Evolutionary conservation across 805 yeast genomes (phyloP), one percentile per base, ranked within the genome.

Genomic region (Blastobotrys americana): DNA sequence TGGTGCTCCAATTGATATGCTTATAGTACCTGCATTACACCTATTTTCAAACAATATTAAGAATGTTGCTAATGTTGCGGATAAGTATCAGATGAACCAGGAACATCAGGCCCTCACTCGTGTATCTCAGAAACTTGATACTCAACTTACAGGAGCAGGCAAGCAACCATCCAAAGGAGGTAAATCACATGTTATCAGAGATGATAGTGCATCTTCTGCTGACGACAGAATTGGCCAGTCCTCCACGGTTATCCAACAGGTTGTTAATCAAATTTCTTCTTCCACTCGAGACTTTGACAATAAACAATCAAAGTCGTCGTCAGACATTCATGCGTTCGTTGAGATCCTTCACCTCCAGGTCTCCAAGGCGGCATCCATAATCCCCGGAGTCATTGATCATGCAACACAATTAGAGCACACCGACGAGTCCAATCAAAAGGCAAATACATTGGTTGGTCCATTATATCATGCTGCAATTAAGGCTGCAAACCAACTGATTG

Each of bases 31-130:
- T n/a, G 40, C 39, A 16, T 31, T 47, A 39, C 39, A 45, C 38
- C 41, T 35, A 16, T 21, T 49, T 13, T 34, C 35, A 6, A 35
- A 35, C n/a, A 35, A 55, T 19, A 42, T 60, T 16, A 18, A 41
- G 33, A 46, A 47, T 22, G 48, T 57, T 17, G 47, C 52, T 37
- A 33, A 41, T 15, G 25, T 57, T 19, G 61, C 62, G 28, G 46
- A 39, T 22, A 39, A 56, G 45, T 33, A 49, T 43, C 41, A 45
- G 31, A 21, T 51, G 41, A 42, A 44, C 6, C 42, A 46, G 16
- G 44, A 41, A 22, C 31, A 25, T 25, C 31, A 25, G 31, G 31
- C 31, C 8, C 13, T 25, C 10, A 8, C 31, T 25, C 31, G 31
- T 8, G 31, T 13, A 13, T 25, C 31, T 8, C 31, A 25, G 31